Evolutionary conservation across 495 filamentous ascomycete species (phyloP), one percentile per base, ranked within the genome.

Genomic region (Podospora comata): DNA sequence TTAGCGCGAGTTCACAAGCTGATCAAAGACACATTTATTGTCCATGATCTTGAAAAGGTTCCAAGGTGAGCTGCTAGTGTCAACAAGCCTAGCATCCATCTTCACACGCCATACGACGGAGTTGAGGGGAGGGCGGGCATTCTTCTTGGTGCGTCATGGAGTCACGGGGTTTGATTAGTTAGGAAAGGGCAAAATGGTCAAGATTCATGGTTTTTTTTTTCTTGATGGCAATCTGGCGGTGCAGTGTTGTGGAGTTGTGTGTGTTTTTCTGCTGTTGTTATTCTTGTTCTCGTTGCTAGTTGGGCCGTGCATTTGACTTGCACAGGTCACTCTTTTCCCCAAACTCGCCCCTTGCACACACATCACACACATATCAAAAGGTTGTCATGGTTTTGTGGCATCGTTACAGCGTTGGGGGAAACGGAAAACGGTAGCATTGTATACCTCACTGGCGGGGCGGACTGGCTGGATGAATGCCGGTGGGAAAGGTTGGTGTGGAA

Each of bases 111-210:
- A 58, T 62, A 39, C 57, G 66, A 64, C 26, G 53, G 62, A 62
- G 62, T 57, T 60, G 19, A 18, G 30, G 64, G 48, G 64, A 60
- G 27, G 60, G 32, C 19, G 27, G 70, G 66, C 63, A 71, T 71
- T 71, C 54, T 63, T 9, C n/a, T 28, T 67, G 66, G 66, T 71
- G 70, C 66, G 70, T 66, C 66, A 71, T 61, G 70, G 70, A 71
- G 70, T 71, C 64, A 66, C 58, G 70, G 70, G 69, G 70, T 65
- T 68, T 68, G 60, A 71, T 66, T 67, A 61, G 66, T 66, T 68
- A 71, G 70, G 70, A 66, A 66, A 68, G 56, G 30, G 70, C 53
- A 68, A 71, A 71, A 61, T 15, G 65, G 62, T 65, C 57, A 68
- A 65, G 39, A 69, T 59, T 61, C 61, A 68, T 65, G 69, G 26